These are phyloP conservation scores for Ophiocordyceps robertsii DNA, from an alignment of 2,329 filamentous ascomycete genomes.

Conservation along the genomic window DNA sequence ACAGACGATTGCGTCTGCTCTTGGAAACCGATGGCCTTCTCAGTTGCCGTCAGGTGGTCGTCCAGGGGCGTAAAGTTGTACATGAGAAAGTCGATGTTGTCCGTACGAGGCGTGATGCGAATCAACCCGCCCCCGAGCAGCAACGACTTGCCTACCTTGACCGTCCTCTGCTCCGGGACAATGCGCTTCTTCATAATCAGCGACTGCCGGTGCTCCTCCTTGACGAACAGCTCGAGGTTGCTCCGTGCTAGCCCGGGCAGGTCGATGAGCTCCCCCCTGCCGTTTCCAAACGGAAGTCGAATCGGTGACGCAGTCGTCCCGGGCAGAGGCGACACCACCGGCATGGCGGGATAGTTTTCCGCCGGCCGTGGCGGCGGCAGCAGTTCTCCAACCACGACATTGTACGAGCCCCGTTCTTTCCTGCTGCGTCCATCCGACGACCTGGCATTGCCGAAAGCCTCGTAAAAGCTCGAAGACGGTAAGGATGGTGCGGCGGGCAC, in stretches of 20 bases:
- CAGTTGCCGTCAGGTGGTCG: conserved; percentile 63
- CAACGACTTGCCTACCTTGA: conserved; percentile 68
- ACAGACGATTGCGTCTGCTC: conserved; percentile 41
- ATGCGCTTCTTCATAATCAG: conserved; percentile 71
- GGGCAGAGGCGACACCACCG: conserved; percentile 71
- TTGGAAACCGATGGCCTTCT: conserved; percentile 68
- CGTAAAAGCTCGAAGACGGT: conserved; percentile 5
- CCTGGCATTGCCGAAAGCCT: conserved; percentile 13
- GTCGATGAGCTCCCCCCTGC: conserved; percentile 84
- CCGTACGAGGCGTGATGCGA: conserved; percentile 61
- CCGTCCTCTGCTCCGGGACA: conserved; percentile 55
- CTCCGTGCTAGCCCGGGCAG: conserved; percentile 73
- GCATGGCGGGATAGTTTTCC: conserved; percentile 68
- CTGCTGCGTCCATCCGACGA: conserved; percentile 1
- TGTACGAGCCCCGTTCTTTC: conserved; percentile 5
- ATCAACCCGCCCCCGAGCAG: conserved; percentile 70
- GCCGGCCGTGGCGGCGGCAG: conserved; percentile 66
- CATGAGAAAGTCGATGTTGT: conserved; percentile 55
- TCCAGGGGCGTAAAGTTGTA: conserved; percentile 76
- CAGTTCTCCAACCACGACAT: conserved; percentile 36
- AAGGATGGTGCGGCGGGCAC: conserved; percentile 4
- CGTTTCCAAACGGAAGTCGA: conserved; percentile 75
- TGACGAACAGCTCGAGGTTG: conserved; percentile 57
- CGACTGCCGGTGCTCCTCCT: conserved; percentile 47
- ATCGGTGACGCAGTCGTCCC: conserved; percentile 95